These are phyloP conservation scores for Lathyrus aphaca DNA, from an alignment of 306 rosid genomes.

Conservation along the genomic window DNA sequence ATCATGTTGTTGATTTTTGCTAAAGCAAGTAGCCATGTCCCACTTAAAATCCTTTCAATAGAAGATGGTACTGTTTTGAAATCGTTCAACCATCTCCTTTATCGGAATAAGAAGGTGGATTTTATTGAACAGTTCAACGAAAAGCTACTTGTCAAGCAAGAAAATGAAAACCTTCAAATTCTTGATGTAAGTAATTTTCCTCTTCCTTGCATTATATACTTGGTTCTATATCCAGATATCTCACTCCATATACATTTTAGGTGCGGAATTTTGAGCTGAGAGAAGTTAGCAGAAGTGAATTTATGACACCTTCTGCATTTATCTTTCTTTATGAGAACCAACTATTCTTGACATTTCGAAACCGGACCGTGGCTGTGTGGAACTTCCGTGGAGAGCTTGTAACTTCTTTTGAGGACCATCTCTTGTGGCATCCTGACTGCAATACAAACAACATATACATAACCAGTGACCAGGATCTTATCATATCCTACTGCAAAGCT, in stretches of 20 bases:
- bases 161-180: conserved; percentile 95
- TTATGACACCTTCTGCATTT: conserved; percentile 98
- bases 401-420: conserved; percentile 98
- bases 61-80: conserved; percentile 99
- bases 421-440: conserved; percentile 99
- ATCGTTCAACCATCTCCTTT: conserved; percentile 95
- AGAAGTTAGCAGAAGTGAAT: conserved; percentile 88
- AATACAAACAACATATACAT: conserved; percentile 95
- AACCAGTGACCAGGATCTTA: conserved; percentile 99
- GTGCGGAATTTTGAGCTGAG: conserved; percentile 89
- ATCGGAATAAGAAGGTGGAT: conserved; percentile 96
- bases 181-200: conserved; percentile 74
- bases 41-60: conserved; percentile 94
- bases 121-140: conserved; percentile 98
- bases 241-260: conserved; percentile 53
- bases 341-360: conserved; percentile 85
- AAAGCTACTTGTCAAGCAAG: conserved; percentile 99
- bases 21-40: conserved; percentile 86
- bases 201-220: conserved; percentile 6
- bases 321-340: conserved; percentile 97
- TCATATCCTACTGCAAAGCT: conserved; percentile 99
- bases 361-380: conserved; percentile 99
- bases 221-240: conserved; percentile 33
- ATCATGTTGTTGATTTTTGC: conserved; percentile 91
- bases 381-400: conserved; percentile 99